phyloP scores from a whole-genome alignment of 2,329 filamentous ascomycete genomes.

The Volutella citrinella region DNA sequence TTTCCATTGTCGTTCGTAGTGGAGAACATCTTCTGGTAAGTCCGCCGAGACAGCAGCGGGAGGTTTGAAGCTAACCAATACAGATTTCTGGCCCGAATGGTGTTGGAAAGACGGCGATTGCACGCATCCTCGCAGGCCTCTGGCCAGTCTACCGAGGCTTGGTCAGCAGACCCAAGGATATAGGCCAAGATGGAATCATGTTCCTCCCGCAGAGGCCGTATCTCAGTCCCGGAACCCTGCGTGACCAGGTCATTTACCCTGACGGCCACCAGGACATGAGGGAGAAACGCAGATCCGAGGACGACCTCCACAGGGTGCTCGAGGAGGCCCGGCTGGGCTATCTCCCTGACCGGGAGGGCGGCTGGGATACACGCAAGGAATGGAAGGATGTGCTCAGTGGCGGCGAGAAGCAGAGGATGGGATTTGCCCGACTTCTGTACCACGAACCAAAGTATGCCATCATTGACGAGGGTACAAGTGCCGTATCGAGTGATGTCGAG shows the following conservation, averaged over 20 bases:
- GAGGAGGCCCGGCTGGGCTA: constrained; percentile 86
- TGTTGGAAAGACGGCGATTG: constrained; percentile 86
- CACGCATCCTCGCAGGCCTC: constrained; percentile 82
- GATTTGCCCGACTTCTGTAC: constrained; percentile 84
- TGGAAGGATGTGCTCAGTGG: constrained; percentile 99
- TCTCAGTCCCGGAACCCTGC: constrained; percentile 83
- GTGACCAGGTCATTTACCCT: constrained; percentile 97
- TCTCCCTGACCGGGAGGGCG: constrained; percentile 85
- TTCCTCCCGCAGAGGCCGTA: constrained; percentile 95
- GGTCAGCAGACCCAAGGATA: constrained; percentile 77
- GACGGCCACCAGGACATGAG: constrained; percentile 95
- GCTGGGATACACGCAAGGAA: constrained; percentile 94
- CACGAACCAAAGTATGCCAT: constrained; percentile 94
- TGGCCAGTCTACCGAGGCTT: constrained; percentile 96
- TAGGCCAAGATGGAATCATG: constrained; percentile 92
- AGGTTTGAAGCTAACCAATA: constrained; percentile 11
- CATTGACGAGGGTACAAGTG: constrained; percentile 92
- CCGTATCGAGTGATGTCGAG: constrained; percentile 92
- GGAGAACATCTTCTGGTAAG: constrained; percentile 82
- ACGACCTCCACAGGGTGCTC: constrained; percentile 73
- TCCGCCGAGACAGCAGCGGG: constrained; percentile 2
- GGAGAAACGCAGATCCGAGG: constrained; percentile 72
- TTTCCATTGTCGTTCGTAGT: constrained; percentile 84
- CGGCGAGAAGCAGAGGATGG: constrained; percentile 95
- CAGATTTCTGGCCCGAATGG: constrained; percentile 91